Conservation (phyloP, 2,329 filamentous ascomycete species). For the Trichophyton schoenleinii region DNA sequence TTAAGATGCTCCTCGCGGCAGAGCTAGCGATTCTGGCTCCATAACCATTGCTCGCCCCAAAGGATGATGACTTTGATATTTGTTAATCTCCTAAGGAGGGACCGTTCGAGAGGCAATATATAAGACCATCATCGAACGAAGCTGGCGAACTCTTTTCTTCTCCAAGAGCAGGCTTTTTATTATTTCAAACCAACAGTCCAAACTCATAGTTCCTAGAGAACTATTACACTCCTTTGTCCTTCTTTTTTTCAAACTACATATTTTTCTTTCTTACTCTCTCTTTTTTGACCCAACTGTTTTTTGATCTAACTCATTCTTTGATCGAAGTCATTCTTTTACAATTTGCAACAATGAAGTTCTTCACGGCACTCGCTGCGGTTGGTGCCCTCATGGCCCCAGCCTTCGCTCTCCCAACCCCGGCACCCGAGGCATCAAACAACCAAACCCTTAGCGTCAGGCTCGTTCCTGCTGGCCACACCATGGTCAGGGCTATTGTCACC, state of each 20-base stretch:
- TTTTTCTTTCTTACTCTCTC: background rate
- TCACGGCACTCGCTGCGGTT: slow-evolving; percentile 16
- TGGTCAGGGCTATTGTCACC: slow-evolving; percentile 26
- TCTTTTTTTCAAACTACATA: background rate
- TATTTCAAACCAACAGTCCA: background rate
- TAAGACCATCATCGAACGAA: background rate
- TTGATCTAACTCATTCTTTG: background rate
- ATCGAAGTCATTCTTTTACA: background rate
- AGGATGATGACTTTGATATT: background rate
- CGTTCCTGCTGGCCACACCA: slow-evolving; percentile 21
- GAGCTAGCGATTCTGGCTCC: background rate
- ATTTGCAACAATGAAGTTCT: slow-evolving; percentile 5
- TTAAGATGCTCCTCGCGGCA: background rate
- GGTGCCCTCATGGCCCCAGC: slow-evolving; percentile 7
- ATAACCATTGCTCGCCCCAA: background rate
- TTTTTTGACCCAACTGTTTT: background rate
- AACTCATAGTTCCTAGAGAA: background rate
- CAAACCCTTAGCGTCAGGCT: slow-evolving; percentile 22
- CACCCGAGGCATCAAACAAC: slow-evolving; percentile 12
- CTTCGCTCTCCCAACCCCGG: slow-evolving; percentile 2
- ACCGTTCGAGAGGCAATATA: background rate
- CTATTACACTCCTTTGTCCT: background rate
- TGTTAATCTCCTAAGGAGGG: background rate
- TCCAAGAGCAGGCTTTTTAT: background rate
- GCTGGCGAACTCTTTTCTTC: background rate